phyloP scores from a whole-genome alignment of 2,329 filamentous ascomycete species.

The Boeremia exigua region DNA sequence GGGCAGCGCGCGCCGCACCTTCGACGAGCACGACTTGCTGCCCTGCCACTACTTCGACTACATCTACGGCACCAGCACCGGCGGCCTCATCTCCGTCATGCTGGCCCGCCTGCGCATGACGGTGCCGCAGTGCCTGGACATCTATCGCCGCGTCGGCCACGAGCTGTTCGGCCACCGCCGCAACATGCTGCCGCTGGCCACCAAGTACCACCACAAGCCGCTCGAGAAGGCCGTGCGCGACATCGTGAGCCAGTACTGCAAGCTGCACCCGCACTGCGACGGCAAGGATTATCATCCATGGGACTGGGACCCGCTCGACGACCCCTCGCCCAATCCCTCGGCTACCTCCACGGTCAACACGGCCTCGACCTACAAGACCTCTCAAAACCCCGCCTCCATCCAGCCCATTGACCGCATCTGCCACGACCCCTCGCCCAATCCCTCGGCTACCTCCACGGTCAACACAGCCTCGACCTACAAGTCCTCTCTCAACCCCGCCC shows the following conservation, averaged over 20 bases:
- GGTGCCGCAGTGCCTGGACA: slow-evolving; percentile 54
- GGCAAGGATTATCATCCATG: slow-evolving; percentile 56
- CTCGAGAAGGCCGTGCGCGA: slow-evolving; percentile 55
- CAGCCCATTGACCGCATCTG: slow-evolving; percentile 39
- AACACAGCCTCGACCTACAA: slow-evolving; percentile 32
- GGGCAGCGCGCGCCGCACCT: slow-evolving; percentile 33
- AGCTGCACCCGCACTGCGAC: slow-evolving; percentile 50
- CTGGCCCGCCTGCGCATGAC: slow-evolving; percentile 58
- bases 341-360: slow-evolving; percentile 19
- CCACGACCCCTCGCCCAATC: slow-evolving; percentile 23
- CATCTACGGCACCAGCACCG: slow-evolving; percentile 60
- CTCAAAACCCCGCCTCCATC: slow-evolving; percentile 6
- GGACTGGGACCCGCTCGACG: slow-evolving; percentile 31
- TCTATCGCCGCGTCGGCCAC: slow-evolving; percentile 56
- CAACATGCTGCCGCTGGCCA: slow-evolving; percentile 54
- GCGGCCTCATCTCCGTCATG: slow-evolving; percentile 60
- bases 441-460: slow-evolving; percentile 15
- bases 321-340: slow-evolving; percentile 18
- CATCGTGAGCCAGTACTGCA: slow-evolving; percentile 54
- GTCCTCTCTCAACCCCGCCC: slow-evolving; percentile 9
- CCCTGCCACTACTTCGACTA: slow-evolving; percentile 62
- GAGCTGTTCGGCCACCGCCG: slow-evolving; percentile 55
- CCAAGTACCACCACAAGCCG: slow-evolving; percentile 58
- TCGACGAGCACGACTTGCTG: slow-evolving; percentile 52
- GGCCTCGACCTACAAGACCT: slow-evolving; percentile 30